phyloP scores from a whole-genome alignment of 2,329 filamentous ascomycete genomes.

The Elsinoe fawcettii region DNA sequence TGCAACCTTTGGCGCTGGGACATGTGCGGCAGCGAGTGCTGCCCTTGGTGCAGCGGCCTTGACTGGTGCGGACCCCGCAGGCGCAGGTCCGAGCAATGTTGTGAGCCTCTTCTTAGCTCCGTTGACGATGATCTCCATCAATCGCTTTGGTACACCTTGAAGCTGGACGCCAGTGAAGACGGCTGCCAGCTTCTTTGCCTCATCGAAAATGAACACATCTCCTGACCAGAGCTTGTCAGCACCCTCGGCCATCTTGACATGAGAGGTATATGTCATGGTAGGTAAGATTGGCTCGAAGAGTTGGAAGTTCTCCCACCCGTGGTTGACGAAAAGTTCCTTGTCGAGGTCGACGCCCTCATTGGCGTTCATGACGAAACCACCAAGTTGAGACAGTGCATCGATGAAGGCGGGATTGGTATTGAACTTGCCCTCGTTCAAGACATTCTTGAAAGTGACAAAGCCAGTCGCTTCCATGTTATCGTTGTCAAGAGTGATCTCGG shows the following conservation, averaged over 20 bases:
- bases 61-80: neutral
- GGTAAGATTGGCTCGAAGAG: slow-evolving; percentile 24
- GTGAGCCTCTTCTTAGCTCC: slow-evolving; percentile 18
- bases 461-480: slow-evolving; percentile 30
- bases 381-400: slow-evolving; percentile 33
- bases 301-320: slow-evolving; percentile 27
- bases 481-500: slow-evolving; percentile 32
- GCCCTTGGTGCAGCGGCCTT: slow-evolving; percentile 10
- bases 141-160: slow-evolving; percentile 20
- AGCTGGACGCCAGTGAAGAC: slow-evolving; percentile 26
- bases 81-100: neutral
- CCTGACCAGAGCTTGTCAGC: slow-evolving; percentile 31
- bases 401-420: slow-evolving; percentile 27
- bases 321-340: slow-evolving; percentile 30
- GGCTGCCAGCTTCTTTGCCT: slow-evolving; percentile 29
- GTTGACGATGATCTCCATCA: slow-evolving; percentile 21
- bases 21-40: neutral
- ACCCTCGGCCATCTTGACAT: slow-evolving; percentile 23
- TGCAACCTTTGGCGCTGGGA: slow-evolving; percentile 4
- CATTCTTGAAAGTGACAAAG: slow-evolving; percentile 17
- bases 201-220: slow-evolving; percentile 27
- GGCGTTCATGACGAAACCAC: slow-evolving; percentile 16
- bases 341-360: slow-evolving; percentile 25
- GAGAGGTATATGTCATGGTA: slow-evolving; percentile 26
- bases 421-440: slow-evolving; percentile 19